Base-by-base conservation (phyloP, 495 filamentous ascomycete species). In the Aspergillus indologenus region DNA sequence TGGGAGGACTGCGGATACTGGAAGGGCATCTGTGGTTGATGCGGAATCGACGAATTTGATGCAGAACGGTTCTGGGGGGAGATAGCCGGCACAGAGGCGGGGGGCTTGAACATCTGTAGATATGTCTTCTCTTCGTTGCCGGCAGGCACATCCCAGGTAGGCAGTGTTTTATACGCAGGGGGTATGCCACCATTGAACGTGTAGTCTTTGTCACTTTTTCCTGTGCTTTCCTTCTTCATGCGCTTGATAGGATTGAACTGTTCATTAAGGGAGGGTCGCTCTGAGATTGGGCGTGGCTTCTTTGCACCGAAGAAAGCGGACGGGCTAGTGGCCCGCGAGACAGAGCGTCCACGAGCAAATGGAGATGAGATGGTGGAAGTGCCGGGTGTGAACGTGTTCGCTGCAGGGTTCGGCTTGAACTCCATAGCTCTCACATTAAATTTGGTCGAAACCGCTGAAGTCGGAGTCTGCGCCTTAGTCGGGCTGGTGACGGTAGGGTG, bases 381-480 rank as follows among this genome's bases (percentile, higher is more conserved):
- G 58, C 71, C 74, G 62, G 83, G 91, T 59, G 82, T 90, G 72
- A 96, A 96, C 0, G 87, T 77, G 46, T 78, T 85, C 3, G 91
- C 91, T 43, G 87, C 85, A 9, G 90, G 84, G 65, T 86, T 92
- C 3, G 91, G 91, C 61, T 87, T 84, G 74, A 96, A 96, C 65
- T 95, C 91, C 64, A 85, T 80, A 29, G 88, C 92, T 51, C 85
- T 86, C 1, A 89, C 90, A 63, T 96, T 95, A 74, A 96, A 83
- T 68, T 90, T 88, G 23, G 79, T 79, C 11, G 83, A 81, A 46
- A 80, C 74, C 54, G 79, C 76, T 26, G 80, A 80, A 0, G 73
- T 75, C 1, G 80, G 76, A 11, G 76, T 80, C 31, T 79, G 80
- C n/a, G 74, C 53, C 65, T 78, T 76, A 23, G 65, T 72, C 44